Conservation (phyloP, 1,284 basidiomycete species). For the Fomitopsis schrenkii region DNA sequence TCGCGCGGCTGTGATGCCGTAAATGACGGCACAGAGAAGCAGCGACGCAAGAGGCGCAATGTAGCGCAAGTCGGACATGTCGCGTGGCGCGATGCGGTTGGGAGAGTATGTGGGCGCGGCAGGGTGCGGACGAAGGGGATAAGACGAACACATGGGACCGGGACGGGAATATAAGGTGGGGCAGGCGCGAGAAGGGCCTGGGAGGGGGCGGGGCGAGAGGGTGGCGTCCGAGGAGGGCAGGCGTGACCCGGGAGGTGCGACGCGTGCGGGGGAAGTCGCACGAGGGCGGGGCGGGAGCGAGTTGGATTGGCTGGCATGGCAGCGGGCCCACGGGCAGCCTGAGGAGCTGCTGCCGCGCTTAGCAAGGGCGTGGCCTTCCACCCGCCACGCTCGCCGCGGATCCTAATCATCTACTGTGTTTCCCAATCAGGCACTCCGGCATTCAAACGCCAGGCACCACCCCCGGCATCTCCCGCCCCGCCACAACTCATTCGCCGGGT, state of each 20-base stretch:
- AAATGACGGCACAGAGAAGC: slow-evolving; percentile 5
- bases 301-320: background rate
- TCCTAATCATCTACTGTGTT: background rate
- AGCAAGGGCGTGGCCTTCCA: too few relatives aligned
- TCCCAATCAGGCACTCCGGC: background rate
- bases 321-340: too few relatives aligned
- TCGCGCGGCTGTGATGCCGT: background rate
- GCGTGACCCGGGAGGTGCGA: background rate
- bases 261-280: background rate
- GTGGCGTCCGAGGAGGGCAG: background rate
- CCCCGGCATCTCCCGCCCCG: background rate
- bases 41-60: background rate
- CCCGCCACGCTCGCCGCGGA: too few relatives aligned
- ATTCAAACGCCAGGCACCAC: background rate
- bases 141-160: too few relatives aligned
- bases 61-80: background rate
- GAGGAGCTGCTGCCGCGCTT: too few relatives aligned
- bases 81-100: too few relatives aligned
- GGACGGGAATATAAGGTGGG: background rate
- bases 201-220: background rate
- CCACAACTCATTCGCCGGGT: background rate
- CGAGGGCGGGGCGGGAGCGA: background rate
- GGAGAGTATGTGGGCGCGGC: too few relatives aligned
- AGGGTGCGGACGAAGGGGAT: background rate
- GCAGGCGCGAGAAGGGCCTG: background rate